Evolutionary conservation across 2,329 filamentous ascomycete genomes (phyloP), one percentile per base, ranked within the genome.

Genomic region (Cylindrodendrum hubeiense): DNA sequence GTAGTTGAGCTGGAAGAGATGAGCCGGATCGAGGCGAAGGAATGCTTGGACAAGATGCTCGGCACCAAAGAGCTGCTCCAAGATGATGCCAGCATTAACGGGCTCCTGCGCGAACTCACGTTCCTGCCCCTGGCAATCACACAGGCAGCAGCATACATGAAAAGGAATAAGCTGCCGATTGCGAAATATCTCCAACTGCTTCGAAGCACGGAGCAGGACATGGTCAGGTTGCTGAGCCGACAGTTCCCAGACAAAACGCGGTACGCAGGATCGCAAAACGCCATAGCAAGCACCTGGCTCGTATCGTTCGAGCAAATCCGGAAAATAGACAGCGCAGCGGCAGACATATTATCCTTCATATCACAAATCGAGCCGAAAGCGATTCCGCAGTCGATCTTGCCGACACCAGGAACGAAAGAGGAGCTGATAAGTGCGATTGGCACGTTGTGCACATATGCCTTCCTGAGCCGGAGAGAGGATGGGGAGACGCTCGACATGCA

Each of bases 141-240:
- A 1, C 77, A 83, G 70, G 79, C 82, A 2, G 75, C 78, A 5
- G 79, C 81, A 4, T 84, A 82, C 50, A 71, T 85, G 17, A 81
- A 79, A 33, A 52, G 51, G 13, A 79, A 66, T 19, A 52, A 65
- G 17, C 64, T 71, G 5, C 24, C 74, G 1, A 54, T 79, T 3
- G 5, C 28, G 0, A 55, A 77, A 22, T 84, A 84, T 65, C 57
- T 84, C 4, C 47, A 21, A 0, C 74, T 82, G 0, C 66, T 82
- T 7, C 59, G 61, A 5, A 69, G 66, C 5, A 77, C 76, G 0
- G 72, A 81, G 6, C 19, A 80, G 15, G 71, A 80, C 12, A 61
- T 70, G 55, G 22, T 67, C 0, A 47, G 59, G 1, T 9, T 69
- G 5, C 2, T 70, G 0, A 65, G 47, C 21, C 21, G 7, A 52